phyloP scores from a whole-genome alignment of 305 asterid genomes.

The Fraxinus nigra region DNA sequence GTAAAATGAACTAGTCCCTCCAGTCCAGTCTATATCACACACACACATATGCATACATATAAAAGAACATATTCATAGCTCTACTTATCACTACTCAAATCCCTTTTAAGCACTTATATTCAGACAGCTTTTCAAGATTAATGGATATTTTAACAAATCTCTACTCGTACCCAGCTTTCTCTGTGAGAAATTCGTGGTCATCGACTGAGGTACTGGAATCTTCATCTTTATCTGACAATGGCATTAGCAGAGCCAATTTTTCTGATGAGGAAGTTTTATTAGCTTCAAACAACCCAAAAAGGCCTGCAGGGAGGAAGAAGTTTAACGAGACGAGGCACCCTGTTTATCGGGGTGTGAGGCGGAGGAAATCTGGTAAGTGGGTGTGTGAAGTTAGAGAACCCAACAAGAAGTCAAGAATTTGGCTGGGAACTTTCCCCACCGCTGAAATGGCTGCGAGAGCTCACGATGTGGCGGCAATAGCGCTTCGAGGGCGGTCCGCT shows the following conservation, averaged over 20 bases:
- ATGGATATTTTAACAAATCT: constrained; percentile 6
- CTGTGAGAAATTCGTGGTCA: neutral
- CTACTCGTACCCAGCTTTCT: neutral
- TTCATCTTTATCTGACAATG: constrained; percentile 1
- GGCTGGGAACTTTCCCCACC: constrained; percentile 52
- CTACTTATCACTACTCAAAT: neutral
- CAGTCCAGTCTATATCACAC: no score
- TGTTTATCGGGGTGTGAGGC: constrained; percentile 42
- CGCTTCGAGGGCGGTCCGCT: constrained; percentile 60
- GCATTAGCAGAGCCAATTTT: constrained; percentile 8
- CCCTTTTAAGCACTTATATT: neutral
- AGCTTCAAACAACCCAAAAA: constrained; percentile 28
- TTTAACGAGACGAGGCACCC: constrained; percentile 55
- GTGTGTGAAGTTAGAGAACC: constrained; percentile 53
- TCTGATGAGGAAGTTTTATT: constrained; percentile 23
- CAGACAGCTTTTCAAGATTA: neutral
- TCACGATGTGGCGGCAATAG: constrained; percentile 77
- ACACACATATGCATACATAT: neutral
- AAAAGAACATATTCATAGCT: neutral
- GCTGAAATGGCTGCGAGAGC: constrained; percentile 66
- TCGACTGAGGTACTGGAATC: neutral
- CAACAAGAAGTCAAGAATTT: constrained; percentile 45
- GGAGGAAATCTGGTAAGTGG: constrained; percentile 49
- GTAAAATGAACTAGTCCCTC: neutral
- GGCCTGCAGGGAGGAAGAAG: constrained; percentile 34